Evolutionary conservation across 2,329 filamentous ascomycete genomes (phyloP), one percentile per base, ranked within the genome.

Genomic region (Phaeomoniella chlamydospora): DNA sequence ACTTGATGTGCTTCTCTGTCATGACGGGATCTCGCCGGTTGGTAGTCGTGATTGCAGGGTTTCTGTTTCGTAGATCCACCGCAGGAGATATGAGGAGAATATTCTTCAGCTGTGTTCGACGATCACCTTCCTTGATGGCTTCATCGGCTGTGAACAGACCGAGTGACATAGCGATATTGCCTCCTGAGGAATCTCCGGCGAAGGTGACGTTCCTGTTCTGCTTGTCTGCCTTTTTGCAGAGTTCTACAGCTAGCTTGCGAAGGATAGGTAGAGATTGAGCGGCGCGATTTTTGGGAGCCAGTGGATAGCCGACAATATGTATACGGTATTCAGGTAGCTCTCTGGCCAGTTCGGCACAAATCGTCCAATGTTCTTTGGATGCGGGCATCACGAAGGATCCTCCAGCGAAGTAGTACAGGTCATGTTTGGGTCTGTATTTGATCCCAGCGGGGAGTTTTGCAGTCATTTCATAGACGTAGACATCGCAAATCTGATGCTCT

Each of bases 301-400:
- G 54, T 0, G 72, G 72, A 16, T 64, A 65, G 4, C 65, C 69
- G 2, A 75, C 52, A 1, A 75, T 42, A 0, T 58, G 64, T 2
- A 73, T 51, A 3, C 48, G 53, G 0, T 59, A 59, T 4, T 57
- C 49, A 0, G 57, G 51, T 3, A 72, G 40, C 1, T 59, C 47
- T 2, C 50, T 48, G 0, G 59, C 59, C 4, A 74, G 49, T 36
- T 67, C 59, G 0, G 62, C 54, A 35, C 61, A 56, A 4, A 73
- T 50, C 4, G 56, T 56, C 69, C 70, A 75, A 41, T 75, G 72
- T 33, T 69, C 57, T 0, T 50, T 43, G 3, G 57, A 60, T 0
- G 72, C 63, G 0, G 65, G 65, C 42, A 55, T 56, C 40, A 68
- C 67, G 64, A 71, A 75, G 3, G 67, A 68, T 4, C 71, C 71